Evolutionary conservation across 768 basidiomycete species (phyloP).

Genomic region (Boletus patriciae): DNA sequence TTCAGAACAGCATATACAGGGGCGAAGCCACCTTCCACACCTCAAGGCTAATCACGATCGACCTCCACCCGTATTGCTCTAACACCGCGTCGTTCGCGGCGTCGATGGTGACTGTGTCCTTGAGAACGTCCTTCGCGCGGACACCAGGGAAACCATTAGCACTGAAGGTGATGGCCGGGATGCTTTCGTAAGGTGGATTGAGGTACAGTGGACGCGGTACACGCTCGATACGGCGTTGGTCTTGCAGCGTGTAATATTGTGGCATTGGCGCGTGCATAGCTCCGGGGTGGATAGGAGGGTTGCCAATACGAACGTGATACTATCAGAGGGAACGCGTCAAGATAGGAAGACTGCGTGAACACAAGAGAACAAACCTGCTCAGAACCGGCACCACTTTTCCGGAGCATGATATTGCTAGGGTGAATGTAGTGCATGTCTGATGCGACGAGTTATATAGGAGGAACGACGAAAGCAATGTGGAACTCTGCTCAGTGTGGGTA

Average conservation of each 20-base stretch:
- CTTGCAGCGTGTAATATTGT: conserved; percentile 7
- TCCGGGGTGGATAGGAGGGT: conserved; percentile 24
- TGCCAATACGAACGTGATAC: conserved; percentile 11
- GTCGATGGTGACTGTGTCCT: conserved; percentile 14
- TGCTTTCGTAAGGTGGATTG: conserved; percentile 15
- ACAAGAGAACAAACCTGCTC: conserved; percentile 1
- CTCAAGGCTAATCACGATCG: conserved; percentile 21
- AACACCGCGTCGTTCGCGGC: conserved; percentile 18
- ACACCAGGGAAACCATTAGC: conserved; percentile 20
- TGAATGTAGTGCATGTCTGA: neutral
- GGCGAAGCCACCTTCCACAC: conserved; percentile 2
- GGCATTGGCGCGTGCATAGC: conserved; percentile 19
- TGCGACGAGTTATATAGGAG: too few relatives aligned
- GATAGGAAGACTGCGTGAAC: neutral
- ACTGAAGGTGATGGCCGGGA: conserved; percentile 22
- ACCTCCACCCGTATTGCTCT: conserved; percentile 20
- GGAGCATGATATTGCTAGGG: neutral
- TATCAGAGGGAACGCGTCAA: conserved; percentile 5
- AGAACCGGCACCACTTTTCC: neutral
- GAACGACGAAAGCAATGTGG: too few relatives aligned
- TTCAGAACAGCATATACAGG: neutral
- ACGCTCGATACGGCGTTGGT: conserved; percentile 19
- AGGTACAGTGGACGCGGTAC: conserved; percentile 18
- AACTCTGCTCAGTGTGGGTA: neutral
- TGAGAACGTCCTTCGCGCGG: conserved; percentile 15